Conservation (phyloP, 2,329 filamentous ascomycete species). For the Penicillium italicum region DNA sequence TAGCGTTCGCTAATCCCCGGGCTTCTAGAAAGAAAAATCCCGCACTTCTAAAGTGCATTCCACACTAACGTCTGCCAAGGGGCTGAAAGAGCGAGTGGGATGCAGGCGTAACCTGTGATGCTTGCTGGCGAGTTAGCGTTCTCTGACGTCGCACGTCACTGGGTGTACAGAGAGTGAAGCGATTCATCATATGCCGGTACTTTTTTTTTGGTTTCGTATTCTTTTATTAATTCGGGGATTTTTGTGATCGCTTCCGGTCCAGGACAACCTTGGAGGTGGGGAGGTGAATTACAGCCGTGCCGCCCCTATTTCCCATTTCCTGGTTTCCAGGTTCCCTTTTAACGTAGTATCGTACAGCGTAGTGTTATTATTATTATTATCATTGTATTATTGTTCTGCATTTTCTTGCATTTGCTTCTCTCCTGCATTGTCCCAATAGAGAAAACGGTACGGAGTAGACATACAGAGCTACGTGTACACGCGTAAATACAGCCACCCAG, state of each 20-base stretch:
- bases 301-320: background rate
- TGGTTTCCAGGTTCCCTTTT: background rate
- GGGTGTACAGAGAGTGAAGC: background rate
- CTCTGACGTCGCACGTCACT: background rate
- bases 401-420: background rate
- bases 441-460: background rate
- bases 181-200: background rate
- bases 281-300: background rate
- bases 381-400: background rate
- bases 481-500: too few relatives aligned
- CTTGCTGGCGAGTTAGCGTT: background rate
- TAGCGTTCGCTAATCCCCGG: conserved; percentile 10
- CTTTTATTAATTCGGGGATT: background rate
- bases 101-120: background rate
- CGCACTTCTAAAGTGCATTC: conserved; percentile 9
- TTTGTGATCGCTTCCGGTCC: background rate
- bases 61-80: conserved; percentile 2
- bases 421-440: background rate
- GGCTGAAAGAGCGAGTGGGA: background rate
- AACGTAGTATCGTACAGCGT: too few relatives aligned
- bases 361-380: background rate
- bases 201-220: background rate
- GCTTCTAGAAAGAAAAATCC: conserved; percentile 22
- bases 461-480: too few relatives aligned
- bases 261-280: background rate